Evolutionary conservation across 306 rosid species (phyloP).

Genomic region (Prunus davidiana): DNA sequence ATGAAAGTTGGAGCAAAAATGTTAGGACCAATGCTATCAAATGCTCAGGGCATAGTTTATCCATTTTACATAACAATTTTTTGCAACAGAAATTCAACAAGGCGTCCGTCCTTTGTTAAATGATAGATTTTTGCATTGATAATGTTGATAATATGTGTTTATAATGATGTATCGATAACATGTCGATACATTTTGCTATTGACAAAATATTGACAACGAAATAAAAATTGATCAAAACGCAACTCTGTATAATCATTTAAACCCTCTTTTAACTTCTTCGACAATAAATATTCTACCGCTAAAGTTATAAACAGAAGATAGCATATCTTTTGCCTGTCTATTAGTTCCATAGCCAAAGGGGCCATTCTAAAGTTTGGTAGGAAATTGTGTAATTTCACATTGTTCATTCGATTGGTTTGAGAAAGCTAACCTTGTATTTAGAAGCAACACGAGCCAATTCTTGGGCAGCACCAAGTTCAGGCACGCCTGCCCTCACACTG

Average conservation of each 20-base stretch:
- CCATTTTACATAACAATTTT: too few species aligned
- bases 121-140: too few species aligned
- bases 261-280: too few species aligned
- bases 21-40: neutral
- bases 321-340: neutral
- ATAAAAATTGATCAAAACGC: too few species aligned
- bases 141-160: too few species aligned
- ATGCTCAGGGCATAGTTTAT: neutral
- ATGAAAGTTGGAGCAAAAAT: neutral
- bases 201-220: too few species aligned
- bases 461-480: constrained; percentile 78
- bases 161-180: too few species aligned
- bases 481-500: constrained; percentile 87
- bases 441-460: constrained; percentile 88
- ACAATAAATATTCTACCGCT: neutral
- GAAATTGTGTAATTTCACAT: neutral
- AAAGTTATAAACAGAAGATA: neutral
- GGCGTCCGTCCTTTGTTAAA: too few species aligned
- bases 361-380: neutral
- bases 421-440: constrained; percentile 63
- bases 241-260: too few species aligned
- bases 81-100: too few species aligned
- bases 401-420: neutral
- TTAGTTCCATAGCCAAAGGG: neutral
- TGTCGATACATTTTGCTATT: too few species aligned